These are phyloP conservation scores for Pseudovirgaria hyperparasitica DNA, from an alignment of 2,329 filamentous ascomycete species.

Conservation along the genomic window DNA sequence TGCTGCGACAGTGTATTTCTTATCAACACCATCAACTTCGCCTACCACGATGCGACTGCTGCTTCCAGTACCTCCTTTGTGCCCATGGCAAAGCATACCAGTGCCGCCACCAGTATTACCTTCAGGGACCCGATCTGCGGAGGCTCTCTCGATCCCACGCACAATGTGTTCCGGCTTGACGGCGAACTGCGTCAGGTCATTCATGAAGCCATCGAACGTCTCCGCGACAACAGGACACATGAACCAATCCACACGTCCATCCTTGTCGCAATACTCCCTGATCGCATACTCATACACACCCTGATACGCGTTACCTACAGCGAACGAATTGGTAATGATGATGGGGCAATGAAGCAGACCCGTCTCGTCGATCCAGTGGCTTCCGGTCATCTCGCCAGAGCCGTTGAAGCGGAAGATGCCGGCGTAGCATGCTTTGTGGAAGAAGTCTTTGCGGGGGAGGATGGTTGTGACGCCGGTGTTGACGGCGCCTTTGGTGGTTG, in stretches of 20 bases:
- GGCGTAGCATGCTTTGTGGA: slow-evolving; percentile 28
- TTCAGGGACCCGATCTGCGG: slow-evolving; percentile 41
- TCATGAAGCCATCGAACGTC: slow-evolving; percentile 51
- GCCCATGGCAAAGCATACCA: slow-evolving; percentile 53
- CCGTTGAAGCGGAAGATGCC: slow-evolving; percentile 50
- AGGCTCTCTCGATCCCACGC: slow-evolving; percentile 39
- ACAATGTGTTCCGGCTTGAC: slow-evolving; percentile 43
- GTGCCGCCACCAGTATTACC: slow-evolving; percentile 55
- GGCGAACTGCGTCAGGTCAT: slow-evolving; percentile 42
- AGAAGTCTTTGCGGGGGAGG: slow-evolving; percentile 29
- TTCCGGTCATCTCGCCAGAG: slow-evolving; percentile 49
- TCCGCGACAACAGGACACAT: slow-evolving; percentile 46
- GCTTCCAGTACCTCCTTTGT: slow-evolving; percentile 55
- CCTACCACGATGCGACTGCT: slow-evolving; percentile 41
- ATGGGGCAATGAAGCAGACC: slow-evolving; percentile 47
- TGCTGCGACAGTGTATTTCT: slow-evolving; percentile 45
- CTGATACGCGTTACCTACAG: slow-evolving; percentile 45
- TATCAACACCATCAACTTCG: slow-evolving; percentile 11
- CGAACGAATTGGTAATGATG: slow-evolving; percentile 45
- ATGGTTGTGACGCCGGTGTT: slow-evolving; percentile 34
- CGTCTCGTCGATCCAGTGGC: slow-evolving; percentile 49
- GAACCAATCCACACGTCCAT: slow-evolving; percentile 38
- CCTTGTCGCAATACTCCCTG: slow-evolving; percentile 27
- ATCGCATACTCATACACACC: slow-evolving; percentile 46
- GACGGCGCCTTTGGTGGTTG: slow-evolving; percentile 16